A percentile compares a stretch with the other conserved stretches of the same genome.
phyloP scores from a whole-genome alignment of 192 early-diverging fungal species.

The Backusella australiensis region DNA sequence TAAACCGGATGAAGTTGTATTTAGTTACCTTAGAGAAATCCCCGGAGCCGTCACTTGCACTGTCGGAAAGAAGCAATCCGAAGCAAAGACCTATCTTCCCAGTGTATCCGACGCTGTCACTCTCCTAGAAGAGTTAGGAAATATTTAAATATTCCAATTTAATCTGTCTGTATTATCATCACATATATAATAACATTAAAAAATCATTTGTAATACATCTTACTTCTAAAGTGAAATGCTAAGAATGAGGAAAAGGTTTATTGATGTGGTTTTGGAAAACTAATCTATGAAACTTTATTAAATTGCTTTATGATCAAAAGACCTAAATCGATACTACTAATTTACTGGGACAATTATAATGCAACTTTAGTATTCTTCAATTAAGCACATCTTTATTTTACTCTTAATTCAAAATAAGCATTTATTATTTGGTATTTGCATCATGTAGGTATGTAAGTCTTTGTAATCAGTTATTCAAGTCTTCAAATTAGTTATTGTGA shows the following conservation, averaged over 20 bases:
- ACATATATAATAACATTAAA: background rate
- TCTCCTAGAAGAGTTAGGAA: background rate
- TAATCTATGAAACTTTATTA: too few species aligned
- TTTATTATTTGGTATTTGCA: background rate
- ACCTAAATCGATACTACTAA: too few species aligned
- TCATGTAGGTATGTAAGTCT: background rate
- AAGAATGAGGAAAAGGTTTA: too few species aligned
- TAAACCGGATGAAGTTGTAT: slow-evolving; percentile 94
- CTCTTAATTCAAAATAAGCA: background rate
- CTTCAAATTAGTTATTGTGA: background rate
- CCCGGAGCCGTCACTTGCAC: slow-evolving; percentile 78
- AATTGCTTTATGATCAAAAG: too few species aligned
- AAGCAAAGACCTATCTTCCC: slow-evolving; percentile 77
- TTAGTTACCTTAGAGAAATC: slow-evolving; percentile 63
- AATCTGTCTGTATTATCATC: background rate
- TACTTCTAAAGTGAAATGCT: too few species aligned
- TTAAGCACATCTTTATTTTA: background rate
- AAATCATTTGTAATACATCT: background rate
- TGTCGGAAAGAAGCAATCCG: slow-evolving; percentile 96
- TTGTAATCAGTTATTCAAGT: background rate
- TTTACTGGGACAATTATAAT: too few species aligned
- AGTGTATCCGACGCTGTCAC: background rate
- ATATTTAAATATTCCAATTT: background rate
- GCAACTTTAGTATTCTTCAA: too few species aligned
- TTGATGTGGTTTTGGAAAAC: too few species aligned